Evolutionary conservation across 495 filamentous ascomycete species (phyloP), one percentile per base, ranked within the genome.

Genomic region (Emericellopsis terricola): DNA sequence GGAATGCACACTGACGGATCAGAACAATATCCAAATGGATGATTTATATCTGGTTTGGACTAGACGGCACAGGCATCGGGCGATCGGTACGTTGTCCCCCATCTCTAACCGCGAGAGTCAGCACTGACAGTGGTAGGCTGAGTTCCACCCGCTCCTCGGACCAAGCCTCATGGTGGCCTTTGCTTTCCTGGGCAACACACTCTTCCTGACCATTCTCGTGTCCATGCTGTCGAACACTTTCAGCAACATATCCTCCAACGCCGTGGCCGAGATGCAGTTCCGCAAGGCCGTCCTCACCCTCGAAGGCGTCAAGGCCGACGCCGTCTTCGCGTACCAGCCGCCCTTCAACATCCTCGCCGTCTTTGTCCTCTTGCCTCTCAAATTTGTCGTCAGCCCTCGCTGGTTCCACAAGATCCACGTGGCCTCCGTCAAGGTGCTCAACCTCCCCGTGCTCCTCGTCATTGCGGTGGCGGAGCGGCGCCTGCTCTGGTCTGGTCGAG

Each of bases 321-420:
- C 73, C 23, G 65, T 79, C 39, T 83, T 83, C 38, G 68, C 77
- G 16, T 83, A 81, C 44, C 65, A 70, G 30, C 74, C 77, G 8
- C 77, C 77, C 3, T 76, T 80, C 54, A 83, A 83, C 49, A 61
- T 83, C 39, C 50, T 80, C 33, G 77, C 77, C 30, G 46, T 80
- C 16, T 41, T 71, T 29, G 39, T 76, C 21, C 56, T 80, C 15
- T 56, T 78, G 4, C 77, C 77, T 1, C 60, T 82, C 31, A 79
- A 78, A 37, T 69, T 70, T 41, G 40, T 72, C 8, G 57, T 76
- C 31, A 63, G 66, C 1, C 69, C 73, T 2, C 70, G 77, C 21
- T 81, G 76, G 76, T 81, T 81, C 41, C 77, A 82, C 54, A 82
- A 81, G 45, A 68, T 81, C 38, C 79, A 82, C 44, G 71, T 82